Evolutionary conservation across 345 rosid species (phyloP), one percentile per base, ranked within the genome.

Genomic region (Ceriops tagal): DNA sequence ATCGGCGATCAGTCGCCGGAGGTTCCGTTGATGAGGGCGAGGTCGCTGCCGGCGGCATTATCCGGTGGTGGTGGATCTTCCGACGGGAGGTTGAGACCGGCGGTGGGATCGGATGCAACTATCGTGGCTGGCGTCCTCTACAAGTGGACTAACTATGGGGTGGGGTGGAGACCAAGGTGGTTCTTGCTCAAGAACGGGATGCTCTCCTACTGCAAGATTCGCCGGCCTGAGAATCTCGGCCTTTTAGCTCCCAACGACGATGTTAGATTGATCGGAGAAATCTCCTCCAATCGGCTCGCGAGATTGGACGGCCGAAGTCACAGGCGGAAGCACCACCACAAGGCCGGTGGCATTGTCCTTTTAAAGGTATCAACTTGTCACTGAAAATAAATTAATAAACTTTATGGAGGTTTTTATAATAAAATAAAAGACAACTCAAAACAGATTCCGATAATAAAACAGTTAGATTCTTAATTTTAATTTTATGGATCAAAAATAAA

Each of bases 91-190:
- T 60, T 3, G 30, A 21, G 59, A 37, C 43, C 30, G 4, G 4
- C 66, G 4, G 52, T 66, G 71, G 87, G 93, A 79, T 88, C 97
- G 69, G 89, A 86, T 68, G 53, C 84, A 15, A 78, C 86, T 21
- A 93, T 87, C 5, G 97, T 91, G 51, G 99, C 93, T 49, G 99
- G 99, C 69, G 83, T 89, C 19, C 83, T 95, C 31, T 82, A 85
- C 68, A 95, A 95, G 88, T 95, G 99, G 99, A 95, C 99, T 0
- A 95, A 95, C 81, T 95, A 86, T 79, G 91, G 99, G 5, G 92
- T 89, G 69, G 97, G 99, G 31, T 95, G 99, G 98, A 92, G 97
- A 90, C 92, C 96, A 76, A 83, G 99, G 68, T 95, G 96, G 96
- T 92, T 95, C 79, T 73, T 83, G 49, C 87, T 95, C 65, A 85